A percentile compares a stretch with the other conserved stretches of the same genome.
These are phyloP conservation scores for Candida yuanshanica DNA, from an alignment of 805 yeast species.

Conservation along the genomic window DNA sequence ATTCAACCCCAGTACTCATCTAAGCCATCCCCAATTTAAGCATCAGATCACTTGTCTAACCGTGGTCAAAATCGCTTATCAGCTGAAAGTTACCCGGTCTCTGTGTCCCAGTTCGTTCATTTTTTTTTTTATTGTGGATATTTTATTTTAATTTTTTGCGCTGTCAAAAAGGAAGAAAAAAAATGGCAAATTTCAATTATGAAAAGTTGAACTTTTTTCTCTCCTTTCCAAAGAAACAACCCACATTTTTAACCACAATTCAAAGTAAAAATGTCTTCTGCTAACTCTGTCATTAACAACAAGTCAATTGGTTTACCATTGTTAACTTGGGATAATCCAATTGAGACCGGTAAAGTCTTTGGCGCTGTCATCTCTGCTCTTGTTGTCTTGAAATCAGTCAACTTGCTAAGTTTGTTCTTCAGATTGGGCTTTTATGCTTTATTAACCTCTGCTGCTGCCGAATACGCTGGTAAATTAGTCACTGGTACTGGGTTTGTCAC, in stretches of 20 bases:
- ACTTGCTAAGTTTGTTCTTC: constrained; percentile 56
- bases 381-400: constrained; percentile 55
- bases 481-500: constrained; percentile 78
- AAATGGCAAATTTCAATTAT: background rate
- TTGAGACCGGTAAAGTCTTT: constrained; percentile 69
- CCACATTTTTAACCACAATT: background rate
- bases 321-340: constrained; percentile 73
- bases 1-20: too few relatives aligned
- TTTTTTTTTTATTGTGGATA: background rate
- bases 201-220: background rate
- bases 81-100: background rate
- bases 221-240: background rate
- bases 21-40: background rate
- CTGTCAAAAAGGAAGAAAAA: too few relatives aligned
- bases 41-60: background rate
- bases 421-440: constrained; percentile 55
- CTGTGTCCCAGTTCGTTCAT: too few relatives aligned
- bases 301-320: constrained; percentile 26
- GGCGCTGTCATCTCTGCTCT: constrained; percentile 54
- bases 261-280: background rate
- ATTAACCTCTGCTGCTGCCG: constrained; percentile 63
- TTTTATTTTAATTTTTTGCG: too few relatives aligned
- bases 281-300: background rate
- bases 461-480: constrained; percentile 65
- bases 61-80: background rate